A percentile compares a stretch with the other conserved stretches of the same genome.
Evolutionary conservation across 2,329 filamentous ascomycete species (phyloP).

Genomic region (Aspergillus intermedius): DNA sequence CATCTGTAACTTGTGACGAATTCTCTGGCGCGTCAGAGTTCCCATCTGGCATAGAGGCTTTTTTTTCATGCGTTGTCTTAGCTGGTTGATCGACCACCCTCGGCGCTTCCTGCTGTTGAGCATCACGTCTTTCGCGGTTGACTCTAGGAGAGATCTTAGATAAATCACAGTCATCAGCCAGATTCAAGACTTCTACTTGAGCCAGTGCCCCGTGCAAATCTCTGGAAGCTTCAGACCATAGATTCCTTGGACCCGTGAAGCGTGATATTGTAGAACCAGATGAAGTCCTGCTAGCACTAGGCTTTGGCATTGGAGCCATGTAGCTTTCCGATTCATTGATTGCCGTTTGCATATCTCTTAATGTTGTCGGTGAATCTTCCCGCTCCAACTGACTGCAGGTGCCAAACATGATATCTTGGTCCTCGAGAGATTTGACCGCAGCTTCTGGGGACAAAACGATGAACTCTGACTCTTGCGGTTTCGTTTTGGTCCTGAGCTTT

Average conservation of each 20-base stretch:
- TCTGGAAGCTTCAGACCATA: conserved; percentile 68
- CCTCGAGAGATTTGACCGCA: conserved; percentile 58
- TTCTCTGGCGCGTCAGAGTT: not conserved
- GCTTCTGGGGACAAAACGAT: conserved; percentile 62
- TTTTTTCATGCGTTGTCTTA: not conserved
- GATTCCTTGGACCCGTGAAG: conserved; percentile 32
- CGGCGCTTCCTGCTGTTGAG: not conserved
- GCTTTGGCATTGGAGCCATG: conserved; percentile 3
- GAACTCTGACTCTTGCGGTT: conserved; percentile 39
- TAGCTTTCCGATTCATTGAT: conserved; percentile 24
- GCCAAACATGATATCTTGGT: conserved; percentile 76
- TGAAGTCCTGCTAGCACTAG: conserved; percentile 1
- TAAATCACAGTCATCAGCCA: conserved; percentile 40
- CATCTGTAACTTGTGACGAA: not conserved
- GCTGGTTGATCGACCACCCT: not conserved
- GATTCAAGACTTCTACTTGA: conserved; percentile 56
- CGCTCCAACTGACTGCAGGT: conserved; percentile 75
- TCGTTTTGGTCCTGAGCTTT: conserved; percentile 14
- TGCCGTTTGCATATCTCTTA: conserved; percentile 25
- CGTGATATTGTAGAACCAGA: conserved; percentile 15
- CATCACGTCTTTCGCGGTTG: not conserved
- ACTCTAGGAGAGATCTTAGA: conserved; percentile 5
- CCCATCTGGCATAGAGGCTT: not conserved
- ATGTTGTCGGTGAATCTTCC: conserved; percentile 62
- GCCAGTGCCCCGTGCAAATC: conserved; percentile 60